Evolutionary conservation across 768 basidiomycete genomes (phyloP).

Genomic region (Rhodosporidiobolus odoratus): DNA sequence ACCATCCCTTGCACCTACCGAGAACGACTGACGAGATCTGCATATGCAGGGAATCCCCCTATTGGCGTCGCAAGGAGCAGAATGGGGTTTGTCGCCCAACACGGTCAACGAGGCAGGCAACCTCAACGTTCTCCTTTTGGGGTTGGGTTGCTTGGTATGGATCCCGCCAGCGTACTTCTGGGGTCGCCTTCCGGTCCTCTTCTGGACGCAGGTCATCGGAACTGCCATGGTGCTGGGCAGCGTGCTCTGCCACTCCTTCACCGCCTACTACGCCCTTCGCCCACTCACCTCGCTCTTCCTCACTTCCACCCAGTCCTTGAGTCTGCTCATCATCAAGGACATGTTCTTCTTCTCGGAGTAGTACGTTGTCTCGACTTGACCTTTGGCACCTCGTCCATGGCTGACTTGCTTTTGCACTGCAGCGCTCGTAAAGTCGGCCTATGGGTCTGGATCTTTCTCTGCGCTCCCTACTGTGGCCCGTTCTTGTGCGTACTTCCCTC

Average conservation of each 20-base stretch:
- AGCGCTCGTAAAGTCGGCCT: conserved; percentile 28
- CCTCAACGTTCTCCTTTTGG: conserved; percentile 35
- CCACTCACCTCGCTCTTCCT: conserved; percentile 38
- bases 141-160: conserved; percentile 27
- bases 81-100: conserved; percentile 13
- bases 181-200: conserved; percentile 36
- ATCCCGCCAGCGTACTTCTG: conserved; percentile 24
- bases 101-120: conserved; percentile 32
- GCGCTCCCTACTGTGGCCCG: conserved; percentile 19
- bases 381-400: not conserved
- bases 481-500: conserved; percentile 1
- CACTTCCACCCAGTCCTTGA: conserved; percentile 29
- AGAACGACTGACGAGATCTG: no score
- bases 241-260: conserved; percentile 26
- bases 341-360: conserved; percentile 33
- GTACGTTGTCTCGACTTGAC: not conserved
- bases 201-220: conserved; percentile 39
- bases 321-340: conserved; percentile 30
- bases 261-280: conserved; percentile 33
- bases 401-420: not conserved
- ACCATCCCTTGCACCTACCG: no score
- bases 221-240: conserved; percentile 34
- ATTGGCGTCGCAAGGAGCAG: conserved; percentile 16
- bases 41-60: no score
- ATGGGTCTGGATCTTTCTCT: conserved; percentile 33